A percentile compares a stretch with the other conserved stretches of the same genome.
phyloP scores from a whole-genome alignment of 164 flowering plant species.

The Stephania cephalantha region DNA sequence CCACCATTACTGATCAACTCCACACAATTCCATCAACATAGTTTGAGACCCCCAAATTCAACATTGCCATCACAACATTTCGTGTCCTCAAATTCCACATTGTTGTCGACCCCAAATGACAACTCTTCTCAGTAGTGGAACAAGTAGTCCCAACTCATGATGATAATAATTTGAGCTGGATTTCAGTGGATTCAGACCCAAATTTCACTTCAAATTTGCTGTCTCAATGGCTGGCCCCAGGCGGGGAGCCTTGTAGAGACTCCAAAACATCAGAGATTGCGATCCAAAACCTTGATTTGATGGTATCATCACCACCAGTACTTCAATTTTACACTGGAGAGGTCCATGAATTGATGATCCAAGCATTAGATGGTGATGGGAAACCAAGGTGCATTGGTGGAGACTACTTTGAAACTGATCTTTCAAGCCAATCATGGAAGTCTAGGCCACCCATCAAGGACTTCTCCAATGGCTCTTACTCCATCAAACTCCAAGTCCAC shows the following conservation, averaged over 20 bases:
- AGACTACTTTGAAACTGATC: conserved; percentile 80
- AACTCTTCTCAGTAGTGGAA: neutral
- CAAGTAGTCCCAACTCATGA: neutral
- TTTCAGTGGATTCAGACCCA: conserved; percentile 46
- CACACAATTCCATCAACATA: neutral
- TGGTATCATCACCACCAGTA: conserved; percentile 4
- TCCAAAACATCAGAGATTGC: conserved; percentile 40
- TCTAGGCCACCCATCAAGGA: conserved; percentile 75
- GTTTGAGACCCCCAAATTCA: too few relatives aligned
- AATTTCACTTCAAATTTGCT: conserved; percentile 53
- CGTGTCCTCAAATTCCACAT: too few relatives aligned
- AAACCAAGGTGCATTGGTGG: conserved; percentile 66
- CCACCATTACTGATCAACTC: conserved; percentile 4
- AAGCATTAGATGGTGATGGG: conserved; percentile 55
- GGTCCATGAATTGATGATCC: conserved; percentile 54
- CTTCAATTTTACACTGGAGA: conserved; percentile 50
- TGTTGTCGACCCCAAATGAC: too few relatives aligned
- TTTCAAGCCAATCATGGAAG: conserved; percentile 84
- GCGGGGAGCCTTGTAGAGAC: conserved; percentile 60
- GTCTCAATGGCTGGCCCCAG: conserved; percentile 52
- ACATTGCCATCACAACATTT: too few relatives aligned
- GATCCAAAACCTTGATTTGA: conserved; percentile 43
- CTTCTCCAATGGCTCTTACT: conserved; percentile 67
- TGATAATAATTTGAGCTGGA: conserved; percentile 27
- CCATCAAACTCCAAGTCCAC: conserved; percentile 67